phyloP scores from a whole-genome alignment of 1,284 basidiomycete genomes.

The Neolentinus lepideus region DNA sequence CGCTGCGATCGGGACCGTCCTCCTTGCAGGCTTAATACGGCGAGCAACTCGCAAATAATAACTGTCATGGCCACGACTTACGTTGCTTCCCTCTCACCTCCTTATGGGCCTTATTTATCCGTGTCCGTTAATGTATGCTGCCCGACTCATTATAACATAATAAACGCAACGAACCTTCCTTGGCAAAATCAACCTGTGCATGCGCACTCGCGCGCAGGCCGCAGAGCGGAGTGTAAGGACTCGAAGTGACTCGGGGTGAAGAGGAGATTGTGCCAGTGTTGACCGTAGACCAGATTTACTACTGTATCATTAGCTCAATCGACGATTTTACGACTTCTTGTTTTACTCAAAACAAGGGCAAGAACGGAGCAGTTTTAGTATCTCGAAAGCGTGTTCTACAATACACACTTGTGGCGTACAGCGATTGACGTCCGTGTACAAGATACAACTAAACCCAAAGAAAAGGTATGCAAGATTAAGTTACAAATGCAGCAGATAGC shows the following conservation, averaged over 20 bases:
- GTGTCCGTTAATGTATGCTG: not conserved
- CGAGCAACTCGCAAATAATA: constrained; percentile 70
- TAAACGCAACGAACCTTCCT: not conserved
- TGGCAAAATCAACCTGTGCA: not conserved
- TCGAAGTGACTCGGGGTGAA: not conserved
- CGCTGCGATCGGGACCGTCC: constrained; percentile 79
- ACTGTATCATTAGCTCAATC: not conserved
- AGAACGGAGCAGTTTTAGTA: not conserved
- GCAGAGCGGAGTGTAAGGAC: not conserved
- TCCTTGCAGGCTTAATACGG: constrained; percentile 81
- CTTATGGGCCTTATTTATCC: not conserved
- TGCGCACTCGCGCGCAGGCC: not conserved
- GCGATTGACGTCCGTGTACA: not conserved
- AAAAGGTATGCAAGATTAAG: not conserved
- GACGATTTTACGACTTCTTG: not conserved
- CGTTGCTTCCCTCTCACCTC: not conserved
- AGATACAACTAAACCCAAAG: not conserved
- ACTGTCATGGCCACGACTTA: constrained; percentile 6
- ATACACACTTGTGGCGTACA: not conserved
- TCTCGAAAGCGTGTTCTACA: not conserved
- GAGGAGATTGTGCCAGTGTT: no score
- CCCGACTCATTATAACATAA: not conserved
- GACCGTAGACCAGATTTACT: not conserved
- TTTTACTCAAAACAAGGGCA: not conserved
- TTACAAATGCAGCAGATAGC: not conserved